Evolutionary conservation across 306 rosid genomes (phyloP).

Genomic region (Vicia sativa): DNA sequence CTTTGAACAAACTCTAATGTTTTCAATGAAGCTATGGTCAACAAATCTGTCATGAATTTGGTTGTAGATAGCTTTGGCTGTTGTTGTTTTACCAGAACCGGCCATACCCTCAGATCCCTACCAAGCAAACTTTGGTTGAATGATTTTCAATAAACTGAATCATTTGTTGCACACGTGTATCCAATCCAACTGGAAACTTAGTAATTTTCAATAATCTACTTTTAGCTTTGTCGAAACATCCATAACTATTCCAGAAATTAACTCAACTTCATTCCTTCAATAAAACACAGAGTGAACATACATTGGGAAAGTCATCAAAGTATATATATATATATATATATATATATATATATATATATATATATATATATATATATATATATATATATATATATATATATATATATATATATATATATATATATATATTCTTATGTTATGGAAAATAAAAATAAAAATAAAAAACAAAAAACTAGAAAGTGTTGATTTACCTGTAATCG

Average conservation of each 20-base stretch:
- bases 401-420: too few relatives aligned
- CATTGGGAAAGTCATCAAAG: too few relatives aligned
- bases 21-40: neutral
- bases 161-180: neutral
- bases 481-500: too few relatives aligned
- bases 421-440: too few relatives aligned
- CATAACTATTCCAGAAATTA: neutral
- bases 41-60: neutral
- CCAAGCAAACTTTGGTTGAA: neutral
- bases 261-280: neutral
- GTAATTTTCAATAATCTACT: neutral
- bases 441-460: too few relatives aligned
- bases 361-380: too few relatives aligned
- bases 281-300: neutral
- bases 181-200: slow-evolving; percentile 20
- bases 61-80: neutral
- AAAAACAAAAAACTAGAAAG: too few relatives aligned
- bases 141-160: neutral
- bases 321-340: too few relatives aligned
- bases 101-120: slow-evolving; percentile 41
- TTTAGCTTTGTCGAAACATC: neutral
- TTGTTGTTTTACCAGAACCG: neutral
- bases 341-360: too few relatives aligned
- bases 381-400: too few relatives aligned
- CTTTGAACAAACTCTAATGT: slow-evolving; percentile 14